Evolutionary conservation across 2,329 filamentous ascomycete genomes (phyloP).

Genomic region (Aureobasidium pullulans): DNA sequence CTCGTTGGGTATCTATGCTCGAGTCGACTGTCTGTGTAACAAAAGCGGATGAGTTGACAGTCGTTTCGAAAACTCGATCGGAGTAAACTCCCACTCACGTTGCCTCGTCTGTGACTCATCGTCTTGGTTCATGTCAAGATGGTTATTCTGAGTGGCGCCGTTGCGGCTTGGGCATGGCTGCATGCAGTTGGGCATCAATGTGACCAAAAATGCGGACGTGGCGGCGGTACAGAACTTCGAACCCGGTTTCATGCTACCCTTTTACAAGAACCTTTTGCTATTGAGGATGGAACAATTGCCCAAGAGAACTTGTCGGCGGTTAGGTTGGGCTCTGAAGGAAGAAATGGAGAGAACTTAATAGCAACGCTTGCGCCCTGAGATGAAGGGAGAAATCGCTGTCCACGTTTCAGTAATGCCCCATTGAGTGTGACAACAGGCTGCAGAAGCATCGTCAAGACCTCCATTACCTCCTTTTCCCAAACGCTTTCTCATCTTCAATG

Average conservation of each 20-base stretch:
- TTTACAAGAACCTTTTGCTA: neutral
- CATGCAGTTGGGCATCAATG: neutral
- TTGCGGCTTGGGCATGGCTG: neutral
- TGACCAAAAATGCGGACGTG: neutral
- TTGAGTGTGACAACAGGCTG: slow-evolving; percentile 2
- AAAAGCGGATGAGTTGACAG: neutral
- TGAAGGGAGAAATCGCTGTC: neutral
- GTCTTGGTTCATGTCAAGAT: neutral
- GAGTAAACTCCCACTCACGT: neutral
- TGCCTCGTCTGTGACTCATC: neutral
- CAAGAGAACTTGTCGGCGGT: neutral
- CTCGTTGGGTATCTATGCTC: neutral
- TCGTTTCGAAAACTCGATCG: neutral
- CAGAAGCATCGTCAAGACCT: neutral
- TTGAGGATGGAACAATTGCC: neutral
- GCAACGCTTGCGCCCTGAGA: neutral
- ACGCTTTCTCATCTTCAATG: neutral
- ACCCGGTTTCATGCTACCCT: neutral
- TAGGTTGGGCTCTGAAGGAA: neutral
- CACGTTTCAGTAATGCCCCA: neutral
- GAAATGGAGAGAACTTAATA: neutral
- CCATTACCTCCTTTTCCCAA: neutral
- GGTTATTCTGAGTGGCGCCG: neutral
- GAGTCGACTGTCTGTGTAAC: neutral
- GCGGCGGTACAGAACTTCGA: neutral